A percentile compares a stretch with the other conserved stretches of the same genome.
These are phyloP conservation scores for Xylaria sp. DNA, from an alignment of 2,329 filamentous ascomycete species.

Conservation along the genomic window DNA sequence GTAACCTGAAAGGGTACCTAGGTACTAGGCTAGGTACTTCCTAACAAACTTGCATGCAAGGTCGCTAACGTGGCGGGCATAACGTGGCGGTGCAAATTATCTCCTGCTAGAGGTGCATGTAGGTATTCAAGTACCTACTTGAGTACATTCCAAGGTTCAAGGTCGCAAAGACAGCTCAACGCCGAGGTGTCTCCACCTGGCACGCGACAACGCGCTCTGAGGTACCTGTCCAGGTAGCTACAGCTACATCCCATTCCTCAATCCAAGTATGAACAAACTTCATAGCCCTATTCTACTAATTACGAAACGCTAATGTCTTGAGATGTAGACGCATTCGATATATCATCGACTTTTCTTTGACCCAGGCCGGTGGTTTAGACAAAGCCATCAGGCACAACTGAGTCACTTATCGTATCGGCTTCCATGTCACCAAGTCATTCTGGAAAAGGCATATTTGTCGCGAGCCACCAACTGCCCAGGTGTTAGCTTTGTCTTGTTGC, in stretches of 20 bases:
- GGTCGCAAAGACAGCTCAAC: conserved; percentile 1
- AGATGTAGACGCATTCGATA: conserved; percentile 30
- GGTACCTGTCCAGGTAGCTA: not conserved
- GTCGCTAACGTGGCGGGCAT: not conserved
- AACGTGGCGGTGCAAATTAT: conserved; percentile 23
- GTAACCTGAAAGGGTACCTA: too few relatives aligned
- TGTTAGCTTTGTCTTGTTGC: conserved; percentile 41
- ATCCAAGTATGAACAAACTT: conserved; percentile 1
- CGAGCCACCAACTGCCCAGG: conserved; percentile 35
- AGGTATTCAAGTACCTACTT: not conserved
- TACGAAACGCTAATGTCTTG: conserved; percentile 17
- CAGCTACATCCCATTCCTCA: conserved; percentile 17
- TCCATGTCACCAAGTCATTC: conserved; percentile 41
- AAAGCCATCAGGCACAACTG: conserved; percentile 20
- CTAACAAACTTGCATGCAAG: too few relatives aligned
- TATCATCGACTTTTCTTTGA: conserved; percentile 20
- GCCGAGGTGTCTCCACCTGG: conserved; percentile 12
- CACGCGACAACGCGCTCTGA: conserved; percentile 34
- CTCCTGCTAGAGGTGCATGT: too few relatives aligned
- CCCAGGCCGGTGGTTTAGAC: conserved; percentile 22
- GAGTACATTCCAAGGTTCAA: too few relatives aligned
- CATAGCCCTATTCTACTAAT: not conserved
- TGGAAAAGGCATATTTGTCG: conserved; percentile 42
- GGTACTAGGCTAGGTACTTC: not conserved
- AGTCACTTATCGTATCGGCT: conserved; percentile 31